Conservation (phyloP, 2,329 filamentous ascomycete species). For the Botrytis cinerea region DNA sequence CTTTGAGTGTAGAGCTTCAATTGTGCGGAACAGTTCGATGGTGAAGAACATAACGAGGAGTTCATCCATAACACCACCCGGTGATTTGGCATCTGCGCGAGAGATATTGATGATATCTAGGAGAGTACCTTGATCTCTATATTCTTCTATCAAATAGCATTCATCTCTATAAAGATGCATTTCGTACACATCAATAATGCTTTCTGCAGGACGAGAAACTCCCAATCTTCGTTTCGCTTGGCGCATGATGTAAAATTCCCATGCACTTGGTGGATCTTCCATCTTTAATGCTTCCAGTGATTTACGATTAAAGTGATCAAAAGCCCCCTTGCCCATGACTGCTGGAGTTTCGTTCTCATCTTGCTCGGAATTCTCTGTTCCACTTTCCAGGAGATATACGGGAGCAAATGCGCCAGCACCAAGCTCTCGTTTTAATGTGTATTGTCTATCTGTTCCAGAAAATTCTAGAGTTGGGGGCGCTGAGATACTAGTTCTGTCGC, state of each 20-base stretch:
- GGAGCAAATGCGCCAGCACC: constrained; percentile 94
- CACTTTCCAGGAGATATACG: constrained; percentile 86
- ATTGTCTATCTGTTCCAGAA: constrained; percentile 63
- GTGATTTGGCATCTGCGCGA: constrained; percentile 62
- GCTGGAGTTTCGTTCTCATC: constrained; percentile 49
- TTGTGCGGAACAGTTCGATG: constrained; percentile 84
- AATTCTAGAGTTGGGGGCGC: constrained; percentile 69
- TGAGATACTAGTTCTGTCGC: constrained; percentile 60
- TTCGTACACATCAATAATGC: constrained; percentile 81
- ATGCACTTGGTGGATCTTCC: constrained; percentile 83
- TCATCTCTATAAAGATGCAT: constrained; percentile 91
- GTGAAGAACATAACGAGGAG: constrained; percentile 92
- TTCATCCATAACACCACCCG: constrained; percentile 79
- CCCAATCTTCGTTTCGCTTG: constrained; percentile 76
- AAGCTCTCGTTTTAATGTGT: constrained; percentile 80
- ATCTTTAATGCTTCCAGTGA: constrained; percentile 89
- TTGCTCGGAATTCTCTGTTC: constrained; percentile 52
- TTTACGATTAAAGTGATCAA: constrained; percentile 52
- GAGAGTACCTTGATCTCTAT: constrained; percentile 84
- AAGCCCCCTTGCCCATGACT: constrained; percentile 63
- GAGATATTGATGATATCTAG: constrained; percentile 93
- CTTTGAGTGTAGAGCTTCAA: constrained; percentile 81
- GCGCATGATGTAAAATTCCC: constrained; percentile 97
- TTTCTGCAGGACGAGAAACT: constrained; percentile 71
- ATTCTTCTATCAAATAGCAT: constrained; percentile 85